These are phyloP conservation scores for Penicillium sclerotiorum DNA, from an alignment of 2,329 filamentous ascomycete species.

Conservation along the genomic window DNA sequence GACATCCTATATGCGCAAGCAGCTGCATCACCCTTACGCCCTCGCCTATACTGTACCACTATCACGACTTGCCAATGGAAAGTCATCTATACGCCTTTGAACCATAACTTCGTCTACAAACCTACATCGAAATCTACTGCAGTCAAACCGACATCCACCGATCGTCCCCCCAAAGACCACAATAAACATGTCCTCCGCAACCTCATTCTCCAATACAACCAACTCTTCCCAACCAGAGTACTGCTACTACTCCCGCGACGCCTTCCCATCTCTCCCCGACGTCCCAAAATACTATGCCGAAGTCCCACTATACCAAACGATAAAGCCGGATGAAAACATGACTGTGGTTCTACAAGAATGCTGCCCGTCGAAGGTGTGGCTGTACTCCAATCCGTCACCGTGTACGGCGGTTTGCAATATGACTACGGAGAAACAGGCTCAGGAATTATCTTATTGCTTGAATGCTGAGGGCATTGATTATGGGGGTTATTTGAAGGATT, in stretches of 20 bases:
- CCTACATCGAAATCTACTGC: too few species aligned
- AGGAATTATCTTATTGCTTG: slow-evolving; percentile 19
- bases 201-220: too few species aligned
- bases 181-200: neutral
- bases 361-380: slow-evolving; percentile 14
- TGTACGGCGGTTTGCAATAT: slow-evolving; percentile 21
- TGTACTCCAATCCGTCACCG: slow-evolving; percentile 14
- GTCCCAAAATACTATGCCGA: slow-evolving; percentile 12
- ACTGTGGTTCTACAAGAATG: slow-evolving; percentile 12
- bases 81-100: too few species aligned
- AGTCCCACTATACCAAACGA: slow-evolving; percentile 20
- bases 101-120: too few species aligned
- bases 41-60: too few species aligned
- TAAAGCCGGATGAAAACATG: slow-evolving; percentile 8
- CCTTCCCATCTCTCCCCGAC: slow-evolving; percentile 6
- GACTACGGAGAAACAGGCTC: slow-evolving; percentile 4
- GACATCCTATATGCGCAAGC: neutral
- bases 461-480: slow-evolving; percentile 15
- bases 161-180: neutral
- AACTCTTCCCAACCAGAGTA: slow-evolving; percentile 12
- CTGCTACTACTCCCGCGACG: slow-evolving; percentile 15
- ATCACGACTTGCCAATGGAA: too few species aligned
- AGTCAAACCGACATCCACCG: too few species aligned
- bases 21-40: too few species aligned
- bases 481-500: slow-evolving; percentile 9